Conservation (phyloP, 345 rosid genomes). For the Moricandia moricandioides region DNA sequence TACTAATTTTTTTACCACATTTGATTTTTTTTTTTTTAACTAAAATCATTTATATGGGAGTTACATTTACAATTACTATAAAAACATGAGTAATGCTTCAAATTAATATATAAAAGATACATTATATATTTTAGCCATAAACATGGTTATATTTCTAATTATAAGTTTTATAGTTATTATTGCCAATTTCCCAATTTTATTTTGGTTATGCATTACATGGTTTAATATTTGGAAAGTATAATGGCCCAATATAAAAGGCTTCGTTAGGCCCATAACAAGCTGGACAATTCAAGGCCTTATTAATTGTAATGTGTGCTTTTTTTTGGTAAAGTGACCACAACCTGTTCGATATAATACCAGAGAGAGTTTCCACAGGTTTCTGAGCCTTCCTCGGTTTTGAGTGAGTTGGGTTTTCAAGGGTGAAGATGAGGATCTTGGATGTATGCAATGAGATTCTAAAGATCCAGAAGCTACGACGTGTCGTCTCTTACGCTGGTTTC, state of each 20-base stretch:
- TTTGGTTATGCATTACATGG: neutral
- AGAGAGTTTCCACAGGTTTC: slow-evolving; percentile 3
- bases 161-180: too few species aligned
- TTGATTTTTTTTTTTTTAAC: too few species aligned
- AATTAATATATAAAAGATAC: too few species aligned
- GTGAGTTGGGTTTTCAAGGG: neutral
- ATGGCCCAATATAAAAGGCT: neutral
- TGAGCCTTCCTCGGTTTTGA: neutral
- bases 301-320: neutral
- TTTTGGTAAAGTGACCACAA: neutral
- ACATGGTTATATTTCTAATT: too few species aligned
- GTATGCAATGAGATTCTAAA: slow-evolving; percentile 55
- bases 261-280: neutral
- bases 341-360: slow-evolving; percentile 23
- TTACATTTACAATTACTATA: too few species aligned
- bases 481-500: slow-evolving; percentile 71
- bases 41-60: too few species aligned
- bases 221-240: too few species aligned
- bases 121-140: too few species aligned
- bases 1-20: too few species aligned
- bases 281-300: neutral
- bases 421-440: slow-evolving; percentile 42
- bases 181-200: too few species aligned
- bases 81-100: too few species aligned
- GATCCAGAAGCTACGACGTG: slow-evolving; percentile 78